Evolutionary conservation across 371 early-diverging fungal species (phyloP).

Genomic region (Mortierella polycephala): DNA sequence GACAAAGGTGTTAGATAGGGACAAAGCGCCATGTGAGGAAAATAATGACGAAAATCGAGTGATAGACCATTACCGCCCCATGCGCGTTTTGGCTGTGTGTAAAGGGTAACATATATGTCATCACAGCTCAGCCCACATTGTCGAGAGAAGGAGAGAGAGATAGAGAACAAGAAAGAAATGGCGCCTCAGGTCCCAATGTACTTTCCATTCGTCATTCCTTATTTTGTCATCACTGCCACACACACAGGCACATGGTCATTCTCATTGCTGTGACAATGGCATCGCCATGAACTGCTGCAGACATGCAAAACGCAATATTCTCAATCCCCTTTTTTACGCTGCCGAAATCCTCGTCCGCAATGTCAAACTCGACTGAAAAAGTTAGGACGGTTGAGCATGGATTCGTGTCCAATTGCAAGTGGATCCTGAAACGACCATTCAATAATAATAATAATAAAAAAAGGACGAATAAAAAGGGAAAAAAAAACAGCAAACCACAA

Average conservation of each 20-base stretch:
- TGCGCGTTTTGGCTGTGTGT: background rate
- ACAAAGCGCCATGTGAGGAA: background rate
- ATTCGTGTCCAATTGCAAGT: background rate
- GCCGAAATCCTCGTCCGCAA: background rate
- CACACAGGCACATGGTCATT: too few relatives aligned
- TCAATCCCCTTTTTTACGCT: too few relatives aligned
- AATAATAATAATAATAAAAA: background rate
- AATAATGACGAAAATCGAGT: background rate
- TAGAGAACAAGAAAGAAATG: background rate
- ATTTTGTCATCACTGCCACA: background rate
- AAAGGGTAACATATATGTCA: background rate
- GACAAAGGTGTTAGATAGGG: background rate
- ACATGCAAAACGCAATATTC: too few relatives aligned
- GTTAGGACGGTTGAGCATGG: slow-evolving; percentile 32
- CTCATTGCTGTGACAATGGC: too few relatives aligned
- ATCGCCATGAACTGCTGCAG: too few relatives aligned
- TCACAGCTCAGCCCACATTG: background rate
- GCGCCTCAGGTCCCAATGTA: background rate
- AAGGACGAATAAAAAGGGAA: background rate
- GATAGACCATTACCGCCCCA: too few relatives aligned
- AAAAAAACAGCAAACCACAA: background rate
- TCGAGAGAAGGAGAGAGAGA: background rate
- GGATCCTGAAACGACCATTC: slow-evolving; percentile 1
- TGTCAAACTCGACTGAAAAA: slow-evolving; percentile 32
- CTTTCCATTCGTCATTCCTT: background rate